A percentile compares a stretch with the other conserved stretches of the same genome.
phyloP scores from a whole-genome alignment of 23 red algal genomes.

The Gracilaria vermiculophylla region DNA sequence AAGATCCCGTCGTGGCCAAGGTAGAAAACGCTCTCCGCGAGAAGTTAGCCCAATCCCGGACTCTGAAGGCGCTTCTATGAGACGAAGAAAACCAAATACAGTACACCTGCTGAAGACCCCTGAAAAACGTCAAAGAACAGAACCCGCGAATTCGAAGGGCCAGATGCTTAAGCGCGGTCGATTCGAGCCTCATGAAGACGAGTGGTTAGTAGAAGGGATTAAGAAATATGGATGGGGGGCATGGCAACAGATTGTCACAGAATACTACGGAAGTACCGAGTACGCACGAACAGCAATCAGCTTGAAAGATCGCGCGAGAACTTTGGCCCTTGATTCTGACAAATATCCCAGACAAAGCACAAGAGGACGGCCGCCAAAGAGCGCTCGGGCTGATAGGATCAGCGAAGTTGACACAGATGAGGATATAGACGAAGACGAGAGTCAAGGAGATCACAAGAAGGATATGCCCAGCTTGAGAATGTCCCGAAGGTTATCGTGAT shows the following conservation, averaged over 20 bases:
- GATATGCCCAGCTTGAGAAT: too few relatives aligned
- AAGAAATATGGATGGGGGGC: conserved; percentile 48
- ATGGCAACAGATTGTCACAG: conserved; percentile 24
- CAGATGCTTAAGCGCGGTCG: conserved; percentile 17
- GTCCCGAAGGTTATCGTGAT: too few relatives aligned
- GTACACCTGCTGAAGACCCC: background rate
- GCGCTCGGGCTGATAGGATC: background rate
- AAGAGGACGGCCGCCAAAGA: background rate
- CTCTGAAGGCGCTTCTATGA: conserved; percentile 1
- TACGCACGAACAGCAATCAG: conserved; percentile 44
- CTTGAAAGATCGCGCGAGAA: conserved; percentile 60
- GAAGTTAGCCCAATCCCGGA: conserved; percentile 55
- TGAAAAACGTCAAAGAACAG: background rate
- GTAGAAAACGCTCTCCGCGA: background rate
- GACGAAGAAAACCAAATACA: background rate
- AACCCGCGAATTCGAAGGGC: background rate
- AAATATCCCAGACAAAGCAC: conserved; percentile 15
- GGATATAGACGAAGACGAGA: background rate
- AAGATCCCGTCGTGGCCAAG: too few relatives aligned
- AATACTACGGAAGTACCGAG: background rate
- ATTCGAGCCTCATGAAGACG: conserved; percentile 35
- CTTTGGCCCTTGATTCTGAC: conserved; percentile 11
- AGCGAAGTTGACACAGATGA: background rate
- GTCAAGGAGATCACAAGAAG: background rate
- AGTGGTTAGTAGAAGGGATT: conserved; percentile 27